Evolutionary conservation across 1,284 basidiomycete genomes (phyloP).

Genomic region (Singerocomus rubriflavus): DNA sequence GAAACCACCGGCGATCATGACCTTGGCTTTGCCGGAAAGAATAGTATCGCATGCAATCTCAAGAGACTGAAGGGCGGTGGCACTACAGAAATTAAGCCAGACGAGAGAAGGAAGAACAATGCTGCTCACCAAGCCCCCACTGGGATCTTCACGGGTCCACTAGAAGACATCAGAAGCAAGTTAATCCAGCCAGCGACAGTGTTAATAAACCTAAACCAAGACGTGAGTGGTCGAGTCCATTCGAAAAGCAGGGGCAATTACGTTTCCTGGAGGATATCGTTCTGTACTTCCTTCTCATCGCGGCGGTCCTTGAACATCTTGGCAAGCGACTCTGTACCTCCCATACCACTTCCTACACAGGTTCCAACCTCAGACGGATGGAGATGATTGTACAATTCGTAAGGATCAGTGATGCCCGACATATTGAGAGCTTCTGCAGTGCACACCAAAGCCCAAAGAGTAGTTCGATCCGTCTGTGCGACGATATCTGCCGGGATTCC

Average conservation of each 20-base stretch:
- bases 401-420: constrained; percentile 97
- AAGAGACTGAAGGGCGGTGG: constrained; percentile 95
- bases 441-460: constrained; percentile 94
- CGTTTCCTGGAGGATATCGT: constrained; percentile 98
- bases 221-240: constrained; percentile 17
- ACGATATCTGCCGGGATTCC: constrained; percentile 98
- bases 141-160: constrained; percentile 97
- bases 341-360: constrained; percentile 94
- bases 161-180: constrained; percentile 88
- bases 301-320: constrained; percentile 99
- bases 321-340: constrained; percentile 83
- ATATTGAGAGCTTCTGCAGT: constrained; percentile 94
- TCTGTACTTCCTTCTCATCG: constrained; percentile 96
- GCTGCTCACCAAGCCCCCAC: constrained; percentile 89
- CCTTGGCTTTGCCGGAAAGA: constrained; percentile 93
- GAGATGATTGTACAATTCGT: constrained; percentile 94
- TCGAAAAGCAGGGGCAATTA: constrained; percentile 37
- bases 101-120: background rate
- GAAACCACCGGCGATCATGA: constrained; percentile 99
- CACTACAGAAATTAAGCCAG: constrained; percentile 45
- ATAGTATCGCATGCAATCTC: constrained; percentile 98
- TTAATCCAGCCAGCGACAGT: constrained; percentile 99
- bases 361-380: constrained; percentile 97
- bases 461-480: constrained; percentile 90
- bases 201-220: constrained; percentile 79